Percentiles rank a stretch among this genome's conserved stretches.
These are phyloP conservation scores for Aegilops sharonensis DNA, from an alignment of 176 grass and related monocot genomes.

Conservation along the genomic window DNA sequence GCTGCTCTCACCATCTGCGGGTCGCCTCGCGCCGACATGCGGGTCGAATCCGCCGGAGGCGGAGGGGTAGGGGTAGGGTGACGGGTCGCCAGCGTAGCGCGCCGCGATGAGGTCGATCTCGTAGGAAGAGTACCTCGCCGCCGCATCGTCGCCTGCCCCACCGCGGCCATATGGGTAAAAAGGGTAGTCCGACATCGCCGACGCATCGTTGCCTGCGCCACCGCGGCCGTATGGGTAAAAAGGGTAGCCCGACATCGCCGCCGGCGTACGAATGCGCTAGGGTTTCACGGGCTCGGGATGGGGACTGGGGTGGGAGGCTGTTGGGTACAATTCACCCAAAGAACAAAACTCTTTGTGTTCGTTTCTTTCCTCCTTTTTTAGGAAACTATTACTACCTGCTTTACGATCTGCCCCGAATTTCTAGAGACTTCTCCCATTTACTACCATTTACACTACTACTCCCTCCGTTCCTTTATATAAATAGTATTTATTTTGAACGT, in stretches of 20 bases:
- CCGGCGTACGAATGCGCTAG: conserved; percentile 12
- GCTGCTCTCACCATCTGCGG: conserved; percentile 61
- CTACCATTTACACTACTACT: too few species aligned
- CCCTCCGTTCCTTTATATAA: too few species aligned
- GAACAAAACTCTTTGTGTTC: background rate
- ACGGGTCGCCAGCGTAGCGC: conserved; percentile 30
- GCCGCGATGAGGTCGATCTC: conserved; percentile 58
- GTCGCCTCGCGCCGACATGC: conserved; percentile 41
- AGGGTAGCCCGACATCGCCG: conserved; percentile 62
- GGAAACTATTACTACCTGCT: background rate
- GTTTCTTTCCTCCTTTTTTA: background rate
- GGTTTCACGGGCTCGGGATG: conserved; percentile 26
- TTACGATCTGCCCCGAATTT: too few species aligned
- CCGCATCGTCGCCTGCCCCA: conserved; percentile 16
- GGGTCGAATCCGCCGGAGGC: conserved; percentile 25
- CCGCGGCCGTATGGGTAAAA: conserved; percentile 45
- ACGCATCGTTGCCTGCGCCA: background rate
- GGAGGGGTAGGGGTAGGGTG: conserved; percentile 16
- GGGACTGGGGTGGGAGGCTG: background rate
- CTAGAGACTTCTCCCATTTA: too few species aligned
- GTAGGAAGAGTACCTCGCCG: conserved; percentile 45
- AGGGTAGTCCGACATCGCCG: conserved; percentile 59
- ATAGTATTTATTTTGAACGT: too few species aligned
- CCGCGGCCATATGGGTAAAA: conserved; percentile 43
- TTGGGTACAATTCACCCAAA: background rate